Conservation (phyloP, 2,329 filamentous ascomycete genomes). For the Talaromyces verruculosus region DNA sequence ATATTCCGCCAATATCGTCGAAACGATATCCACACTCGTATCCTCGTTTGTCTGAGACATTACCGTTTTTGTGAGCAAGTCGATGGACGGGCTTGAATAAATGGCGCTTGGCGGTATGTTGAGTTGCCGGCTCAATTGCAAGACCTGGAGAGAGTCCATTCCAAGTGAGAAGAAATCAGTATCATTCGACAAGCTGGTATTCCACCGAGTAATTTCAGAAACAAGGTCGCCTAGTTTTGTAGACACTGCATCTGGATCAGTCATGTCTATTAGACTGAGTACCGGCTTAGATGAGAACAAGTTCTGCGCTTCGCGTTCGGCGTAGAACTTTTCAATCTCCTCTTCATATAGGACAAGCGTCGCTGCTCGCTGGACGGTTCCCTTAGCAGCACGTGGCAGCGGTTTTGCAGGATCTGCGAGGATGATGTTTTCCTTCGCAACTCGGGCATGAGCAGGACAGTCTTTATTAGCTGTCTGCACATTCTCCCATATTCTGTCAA, state of each 20-base stretch:
- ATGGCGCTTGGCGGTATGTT: constrained; percentile 3
- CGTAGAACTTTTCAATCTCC: constrained; percentile 14
- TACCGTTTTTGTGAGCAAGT: not conserved
- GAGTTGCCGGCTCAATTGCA: constrained; percentile 14
- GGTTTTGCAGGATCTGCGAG: constrained; percentile 10
- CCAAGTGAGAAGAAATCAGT: constrained; percentile 16
- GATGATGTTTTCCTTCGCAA: constrained; percentile 11
- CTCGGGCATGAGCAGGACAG: constrained; percentile 13
- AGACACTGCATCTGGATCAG: not conserved
- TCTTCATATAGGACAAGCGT: constrained; percentile 10
- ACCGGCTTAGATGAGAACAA: not conserved
- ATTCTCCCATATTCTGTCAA: constrained; percentile 12
- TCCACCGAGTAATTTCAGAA: constrained; percentile 3
- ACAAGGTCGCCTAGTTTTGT: not conserved
- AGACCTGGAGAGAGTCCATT: constrained; percentile 16
- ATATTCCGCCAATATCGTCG: not conserved
- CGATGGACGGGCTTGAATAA: constrained; percentile 3
- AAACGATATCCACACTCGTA: not conserved
- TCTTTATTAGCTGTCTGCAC: constrained; percentile 14
- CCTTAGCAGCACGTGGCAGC: constrained; percentile 13
- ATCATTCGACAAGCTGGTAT: constrained; percentile 5
- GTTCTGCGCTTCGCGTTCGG: not conserved
- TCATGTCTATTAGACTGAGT: not conserved
- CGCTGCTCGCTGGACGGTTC: constrained; percentile 15
- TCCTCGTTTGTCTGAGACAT: not conserved